Evolutionary conservation across 2,329 filamentous ascomycete species (phyloP).

Genomic region (Fonsecaea pedrosoi): DNA sequence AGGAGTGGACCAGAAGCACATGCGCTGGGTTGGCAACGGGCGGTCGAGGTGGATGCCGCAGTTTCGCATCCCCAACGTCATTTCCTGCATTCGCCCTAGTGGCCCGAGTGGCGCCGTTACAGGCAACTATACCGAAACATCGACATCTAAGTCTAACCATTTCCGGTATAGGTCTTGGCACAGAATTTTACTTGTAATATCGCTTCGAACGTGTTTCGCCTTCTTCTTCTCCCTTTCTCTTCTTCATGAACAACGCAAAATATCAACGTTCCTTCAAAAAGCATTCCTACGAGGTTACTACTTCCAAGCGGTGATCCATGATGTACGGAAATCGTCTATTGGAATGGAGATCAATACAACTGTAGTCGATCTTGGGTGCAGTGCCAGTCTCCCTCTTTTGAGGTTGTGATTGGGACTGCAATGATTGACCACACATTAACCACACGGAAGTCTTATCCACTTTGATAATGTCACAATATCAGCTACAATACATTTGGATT

Average conservation of each 20-base stretch:
- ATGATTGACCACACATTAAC: constrained; percentile 41
- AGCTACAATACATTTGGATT: not conserved
- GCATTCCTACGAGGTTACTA: constrained; percentile 43
- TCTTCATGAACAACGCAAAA: constrained; percentile 43
- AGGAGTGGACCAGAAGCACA: constrained; percentile 6
- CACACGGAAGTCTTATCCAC: not conserved
- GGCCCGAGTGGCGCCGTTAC: not conserved
- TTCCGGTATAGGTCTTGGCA: not conserved
- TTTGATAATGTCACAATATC: not conserved
- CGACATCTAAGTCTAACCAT: constrained; percentile 1
- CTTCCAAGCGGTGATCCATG: constrained; percentile 36
- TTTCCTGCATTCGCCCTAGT: constrained; percentile 8
- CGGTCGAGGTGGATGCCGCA: constrained; percentile 4
- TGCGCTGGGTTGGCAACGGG: not conserved
- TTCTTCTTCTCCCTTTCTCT: constrained; percentile 34
- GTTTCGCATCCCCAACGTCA: constrained; percentile 11
- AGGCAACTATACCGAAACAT: not conserved
- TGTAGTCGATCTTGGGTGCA: constrained; percentile 43
- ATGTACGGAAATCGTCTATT: constrained; percentile 44
- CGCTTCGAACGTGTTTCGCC: constrained; percentile 10
- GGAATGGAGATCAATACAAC: constrained; percentile 41
- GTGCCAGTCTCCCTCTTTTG: constrained; percentile 37
- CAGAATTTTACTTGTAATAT: constrained; percentile 16
- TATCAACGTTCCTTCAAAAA: constrained; percentile 43
- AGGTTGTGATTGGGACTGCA: constrained; percentile 41